Base-by-base conservation (phyloP, 106 monocot species). In the Dioscorea dumetorum region DNA sequence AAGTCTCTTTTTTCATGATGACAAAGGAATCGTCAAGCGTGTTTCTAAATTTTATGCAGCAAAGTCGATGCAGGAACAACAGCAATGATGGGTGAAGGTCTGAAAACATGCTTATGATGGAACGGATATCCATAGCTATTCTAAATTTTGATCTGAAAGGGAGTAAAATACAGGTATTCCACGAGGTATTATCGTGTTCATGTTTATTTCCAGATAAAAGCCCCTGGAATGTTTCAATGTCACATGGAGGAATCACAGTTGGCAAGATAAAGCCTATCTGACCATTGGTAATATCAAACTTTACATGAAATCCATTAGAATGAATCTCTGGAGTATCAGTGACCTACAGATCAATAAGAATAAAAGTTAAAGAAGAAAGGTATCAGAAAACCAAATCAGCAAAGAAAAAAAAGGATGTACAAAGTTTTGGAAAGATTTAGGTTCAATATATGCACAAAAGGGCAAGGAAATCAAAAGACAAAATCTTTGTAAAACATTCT, bases 301-400 rank as follows among this genome's bases (percentile, higher is more conserved):
- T 89, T 74, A 89, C 82, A 78, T 89, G 89, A 70, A 85, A 89
- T 8, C 89, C 89, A 85, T 89, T 89, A 67, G 80, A 99, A 76
- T 99, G 99, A 71, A 99, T 99, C 79, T 99, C 99, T 7, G 99
- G 93, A 61, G 99, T 87, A 81, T 99, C 99, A 64, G 93, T 93
- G 24, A 99, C 79, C 99, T 99, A 74, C 20, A 77, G 18, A 70
- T 62, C 28, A 50, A 49, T 5, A 22, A 24, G 52, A 33, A 18
- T 5, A 18, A 14, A 56, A 4, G 19, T 56, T 1, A 20, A 20
- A 15, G 4, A 70, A 18, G 21, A 72, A 49, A 49, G 73, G 14
- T 60, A 41, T 41, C 28, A 1, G 28, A 3, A 28, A 28, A 28
- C 28, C 28, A 28, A 28, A 28, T 28, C 28, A 28, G 28, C 28